Conservation (phyloP, 208 protist genomes). For the Leishmania guyanensis region DNA sequence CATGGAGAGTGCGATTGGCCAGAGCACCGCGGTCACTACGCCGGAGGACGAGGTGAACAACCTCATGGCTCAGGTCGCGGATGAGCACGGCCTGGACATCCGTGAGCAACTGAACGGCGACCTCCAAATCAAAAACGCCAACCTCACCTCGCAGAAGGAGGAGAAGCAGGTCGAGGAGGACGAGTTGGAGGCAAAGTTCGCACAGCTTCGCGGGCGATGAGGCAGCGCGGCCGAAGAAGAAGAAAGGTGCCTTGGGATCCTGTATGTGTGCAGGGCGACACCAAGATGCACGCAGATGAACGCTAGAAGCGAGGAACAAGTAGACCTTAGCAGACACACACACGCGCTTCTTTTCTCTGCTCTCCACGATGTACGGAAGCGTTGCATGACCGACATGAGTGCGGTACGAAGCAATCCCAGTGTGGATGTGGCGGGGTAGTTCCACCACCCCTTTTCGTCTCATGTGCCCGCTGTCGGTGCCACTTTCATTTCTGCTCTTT, state of each 20-base stretch:
- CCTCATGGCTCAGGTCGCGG: slow-evolving; percentile 95
- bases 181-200: slow-evolving; percentile 71
- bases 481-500: background rate
- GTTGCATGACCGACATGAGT: background rate
- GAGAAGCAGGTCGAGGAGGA: slow-evolving; percentile 42
- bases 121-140: slow-evolving; percentile 45
- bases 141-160: slow-evolving; percentile 17
- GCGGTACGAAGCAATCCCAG: background rate
- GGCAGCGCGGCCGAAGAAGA: background rate
- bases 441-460: background rate
- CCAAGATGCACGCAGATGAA: background rate
- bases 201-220: slow-evolving; percentile 65
- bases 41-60: slow-evolving; percentile 93
- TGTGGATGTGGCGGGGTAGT: background rate
- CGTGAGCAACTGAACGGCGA: slow-evolving; percentile 66
- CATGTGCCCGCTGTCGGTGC: background rate
- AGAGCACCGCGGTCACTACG: slow-evolving; percentile 87
- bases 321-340: background rate
- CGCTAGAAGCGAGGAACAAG: background rate
- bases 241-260: background rate
- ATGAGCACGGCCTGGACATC: slow-evolving; percentile 94
- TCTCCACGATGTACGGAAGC: background rate
- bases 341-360: background rate
- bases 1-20: slow-evolving; percentile 94
- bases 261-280: background rate